Evolutionary conservation across 176 grass and related monocot species (phyloP), one percentile per base, ranked within the genome.

Genomic region (Alloteropsis semialata): DNA sequence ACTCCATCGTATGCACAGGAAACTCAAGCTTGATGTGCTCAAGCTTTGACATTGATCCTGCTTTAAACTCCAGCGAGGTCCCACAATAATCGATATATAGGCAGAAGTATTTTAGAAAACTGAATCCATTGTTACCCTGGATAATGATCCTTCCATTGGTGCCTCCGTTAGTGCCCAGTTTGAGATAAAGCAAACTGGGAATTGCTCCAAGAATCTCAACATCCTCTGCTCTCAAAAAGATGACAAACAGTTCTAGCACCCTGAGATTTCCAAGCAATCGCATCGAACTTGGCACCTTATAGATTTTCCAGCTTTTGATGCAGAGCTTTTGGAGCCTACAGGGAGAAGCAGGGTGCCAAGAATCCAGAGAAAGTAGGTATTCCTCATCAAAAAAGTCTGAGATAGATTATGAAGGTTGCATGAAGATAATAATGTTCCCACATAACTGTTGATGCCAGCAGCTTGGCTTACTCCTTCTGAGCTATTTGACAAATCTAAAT

Each of bases 231-330:
- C 37, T 43, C 37, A 84, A 0, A 8, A 12, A 24, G 11, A 56
- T 8, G 4, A 76, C 17, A 17, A 12, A n/a, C n/a, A 84, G 11
- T 22, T 67, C 4, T 42, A 84, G 10, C 14, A 67, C 46, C 7
- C 5, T 28, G 12, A 76, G 72, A 75, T 76, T 76, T 76, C 2
- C 24, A 29, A 67, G 72, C 2, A 37, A 67, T 7, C 18, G 5
- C 71, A 84, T 67, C 82, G 60, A 84, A 54, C 12, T n/a, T 11
- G 82, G 82, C 28, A 84, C 24, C 27, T 65, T 55, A 28, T 43
- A 28, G 25, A 84, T 65, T 8, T 3, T 28, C 0, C 3, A 24
- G 3, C 43, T 5, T 33, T 18, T 44, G 30, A 84, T 5, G 24
- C 19, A 19, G 17, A 84, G 36, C 10, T 76, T n/a, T 7, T 10